phyloP scores from a whole-genome alignment of 805 yeast genomes.

The Kodamaea fukazawae region DNA sequence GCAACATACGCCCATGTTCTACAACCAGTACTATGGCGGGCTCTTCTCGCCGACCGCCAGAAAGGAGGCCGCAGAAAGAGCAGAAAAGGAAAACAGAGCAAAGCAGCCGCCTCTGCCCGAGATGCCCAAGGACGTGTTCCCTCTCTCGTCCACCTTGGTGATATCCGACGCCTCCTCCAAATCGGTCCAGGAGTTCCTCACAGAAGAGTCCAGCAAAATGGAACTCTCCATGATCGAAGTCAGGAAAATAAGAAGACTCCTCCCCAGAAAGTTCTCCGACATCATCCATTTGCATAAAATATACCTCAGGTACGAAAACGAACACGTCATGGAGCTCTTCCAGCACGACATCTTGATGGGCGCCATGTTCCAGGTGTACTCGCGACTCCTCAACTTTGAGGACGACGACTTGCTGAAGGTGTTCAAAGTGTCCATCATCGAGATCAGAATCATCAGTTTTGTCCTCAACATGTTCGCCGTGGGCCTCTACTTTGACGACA shows the following conservation, averaged over 20 bases:
- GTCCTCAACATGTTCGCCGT: constrained; percentile 19
- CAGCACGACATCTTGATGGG: constrained; percentile 4
- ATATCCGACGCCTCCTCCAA: constrained; percentile 1
- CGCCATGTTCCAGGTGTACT: constrained; percentile 6
- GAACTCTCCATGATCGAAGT: constrained; percentile 11
- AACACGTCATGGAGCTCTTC: constrained; percentile 5
- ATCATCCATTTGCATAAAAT: constrained; percentile 6
- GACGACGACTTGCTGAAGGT: constrained; percentile 9
- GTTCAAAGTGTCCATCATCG: constrained; percentile 9
- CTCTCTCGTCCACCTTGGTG: background rate
- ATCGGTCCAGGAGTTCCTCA: background rate
- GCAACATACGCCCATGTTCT: too few species aligned
- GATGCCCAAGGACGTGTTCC: background rate
- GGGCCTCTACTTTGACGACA: constrained; percentile 15
- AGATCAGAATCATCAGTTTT: constrained; percentile 18
- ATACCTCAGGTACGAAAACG: constrained; percentile 8
- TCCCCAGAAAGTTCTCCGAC: constrained; percentile 9
- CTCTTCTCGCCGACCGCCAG: too few species aligned
- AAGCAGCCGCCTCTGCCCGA: background rate
- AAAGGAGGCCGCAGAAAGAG: too few species aligned
- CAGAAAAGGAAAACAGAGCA: too few species aligned
- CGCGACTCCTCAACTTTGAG: constrained; percentile 3
- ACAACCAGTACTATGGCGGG: too few species aligned
- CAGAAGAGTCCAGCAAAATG: constrained; percentile 3
- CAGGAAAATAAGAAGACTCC: constrained; percentile 6